Percentiles rank a stretch among this genome's conserved stretches.
phyloP scores from a whole-genome alignment of 306 rosid genomes.

The Alnus glutinosa region DNA sequence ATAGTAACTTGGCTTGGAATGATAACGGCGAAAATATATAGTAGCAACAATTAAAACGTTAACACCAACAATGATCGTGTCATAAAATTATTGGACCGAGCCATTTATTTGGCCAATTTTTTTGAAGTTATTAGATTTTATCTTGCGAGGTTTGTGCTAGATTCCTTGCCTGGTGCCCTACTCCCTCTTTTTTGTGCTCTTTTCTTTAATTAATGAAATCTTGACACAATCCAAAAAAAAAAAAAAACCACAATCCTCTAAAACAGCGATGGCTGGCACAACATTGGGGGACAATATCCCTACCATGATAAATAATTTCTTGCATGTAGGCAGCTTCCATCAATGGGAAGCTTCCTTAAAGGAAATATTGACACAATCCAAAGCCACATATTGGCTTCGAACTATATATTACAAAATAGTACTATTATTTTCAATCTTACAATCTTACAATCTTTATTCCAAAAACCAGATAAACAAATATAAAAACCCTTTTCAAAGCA shows the following conservation, averaged over 20 bases:
- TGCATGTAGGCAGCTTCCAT: slow-evolving; percentile 2
- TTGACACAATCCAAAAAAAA: not conserved
- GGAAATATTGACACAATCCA: slow-evolving; percentile 16
- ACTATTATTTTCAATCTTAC: slow-evolving; percentile 14
- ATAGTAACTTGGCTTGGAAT: too few species aligned
- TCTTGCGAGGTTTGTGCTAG: too few species aligned
- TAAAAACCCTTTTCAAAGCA: slow-evolving; percentile 21
- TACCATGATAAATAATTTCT: not conserved
- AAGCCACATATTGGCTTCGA: slow-evolving; percentile 23
- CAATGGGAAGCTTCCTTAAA: slow-evolving; percentile 5
- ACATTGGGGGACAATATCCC: too few species aligned
- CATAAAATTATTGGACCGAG: too few species aligned
- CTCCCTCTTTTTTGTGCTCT: too few species aligned
- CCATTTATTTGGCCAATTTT: too few species aligned
- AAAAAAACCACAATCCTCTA: not conserved
- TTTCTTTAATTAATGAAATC: too few species aligned
- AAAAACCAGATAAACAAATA: slow-evolving; percentile 28
- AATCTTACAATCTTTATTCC: slow-evolving; percentile 36
- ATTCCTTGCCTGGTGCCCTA: too few species aligned
- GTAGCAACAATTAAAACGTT: too few species aligned
- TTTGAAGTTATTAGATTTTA: too few species aligned
- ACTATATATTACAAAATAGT: slow-evolving; percentile 11
- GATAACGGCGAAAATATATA: too few species aligned
- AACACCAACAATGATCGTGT: too few species aligned
- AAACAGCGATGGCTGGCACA: not conserved